Evolutionary conservation across 768 basidiomycete species (phyloP), one percentile per base, ranked within the genome.

Genomic region (Termitomyces eurrhizus): DNA sequence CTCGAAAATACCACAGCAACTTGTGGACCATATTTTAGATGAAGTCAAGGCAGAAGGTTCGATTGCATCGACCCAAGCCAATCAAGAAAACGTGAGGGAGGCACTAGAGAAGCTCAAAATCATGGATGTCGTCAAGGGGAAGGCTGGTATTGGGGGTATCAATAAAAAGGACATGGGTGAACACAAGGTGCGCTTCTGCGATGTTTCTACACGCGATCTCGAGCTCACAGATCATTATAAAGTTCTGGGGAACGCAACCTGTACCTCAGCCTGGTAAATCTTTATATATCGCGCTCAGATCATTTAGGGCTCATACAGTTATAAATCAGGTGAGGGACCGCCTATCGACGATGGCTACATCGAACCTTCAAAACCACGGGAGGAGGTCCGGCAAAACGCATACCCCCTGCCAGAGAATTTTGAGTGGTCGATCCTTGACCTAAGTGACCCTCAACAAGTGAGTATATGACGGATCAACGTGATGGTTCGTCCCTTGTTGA

Each of bases 231-330:
- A 65, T 44, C 58, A 53, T 12, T 44, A 50, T 61, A 26, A 67
- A 93, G 95, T 99, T 99, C 75, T 98, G 97, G 97, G 85, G 80
- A 37, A 98, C 96, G 7, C 97, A 99, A 73, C 97, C 97, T 3
- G 97, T 99, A 7, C 91, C 93, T n/a, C 93, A 95, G 69, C 74
- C 85, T 58, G 90, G 91, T 87, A 68, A 66, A 72, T 33, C 56
- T 32, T 52, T 8, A 48, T 56, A 18, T 57, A 18, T 14, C 16
- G 32, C 48, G 16, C 18, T 21, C 44, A 21, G 13, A 36, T 58
- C 5, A 32, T 42, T 49, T 32, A 32, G 26, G 35, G 44, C 32
- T 57, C 33, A 59, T 12, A 50, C 18, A 32, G 45, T 35, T 4
- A 48, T 39, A 18, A 24, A 62, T 18, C 54, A 93, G 87, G 85